phyloP scores from a whole-genome alignment of 768 basidiomycete species.

The Tulasnella sp. region DNA sequence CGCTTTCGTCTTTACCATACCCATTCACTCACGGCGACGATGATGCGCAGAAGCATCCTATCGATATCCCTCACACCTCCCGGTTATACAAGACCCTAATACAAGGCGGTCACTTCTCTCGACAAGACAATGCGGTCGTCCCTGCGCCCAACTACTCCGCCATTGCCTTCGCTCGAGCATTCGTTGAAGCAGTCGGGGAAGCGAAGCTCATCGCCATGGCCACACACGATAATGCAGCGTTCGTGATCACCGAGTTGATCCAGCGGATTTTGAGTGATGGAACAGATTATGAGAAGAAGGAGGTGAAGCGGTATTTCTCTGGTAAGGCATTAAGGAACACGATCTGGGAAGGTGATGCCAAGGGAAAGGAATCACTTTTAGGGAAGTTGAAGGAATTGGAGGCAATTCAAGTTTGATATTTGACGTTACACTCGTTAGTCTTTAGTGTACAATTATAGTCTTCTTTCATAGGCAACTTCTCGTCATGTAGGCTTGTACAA shows the following conservation, averaged over 20 bases:
- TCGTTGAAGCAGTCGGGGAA: constrained; percentile 44
- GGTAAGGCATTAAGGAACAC: constrained; percentile 33
- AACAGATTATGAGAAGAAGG: constrained; percentile 32
- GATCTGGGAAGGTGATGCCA: constrained; percentile 46
- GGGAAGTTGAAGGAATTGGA: constrained; percentile 37
- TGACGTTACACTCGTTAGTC: too few relatives aligned
- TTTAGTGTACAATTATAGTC: too few relatives aligned
- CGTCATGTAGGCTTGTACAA: too few relatives aligned
- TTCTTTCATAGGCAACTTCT: too few relatives aligned
- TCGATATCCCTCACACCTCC: constrained; percentile 74
- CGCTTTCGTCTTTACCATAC: constrained; percentile 35
- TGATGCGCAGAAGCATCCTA: constrained; percentile 44
- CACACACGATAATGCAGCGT: constrained; percentile 46
- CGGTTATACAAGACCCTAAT: constrained; percentile 81
- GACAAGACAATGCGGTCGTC: constrained; percentile 44
- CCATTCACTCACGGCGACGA: constrained; percentile 47
- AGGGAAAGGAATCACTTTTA: constrained; percentile 61
- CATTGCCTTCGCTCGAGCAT: constrained; percentile 45
- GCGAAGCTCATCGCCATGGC: constrained; percentile 48
- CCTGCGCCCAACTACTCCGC: constrained; percentile 47
- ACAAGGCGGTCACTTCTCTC: constrained; percentile 83
- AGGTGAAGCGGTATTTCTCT: constrained; percentile 50
- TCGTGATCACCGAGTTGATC: constrained; percentile 64
- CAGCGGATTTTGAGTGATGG: constrained; percentile 38
- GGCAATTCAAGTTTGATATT: neutral